Base-by-base conservation (phyloP, 306 rosid genomes). In the Cucurbita argyrosperma region DNA sequence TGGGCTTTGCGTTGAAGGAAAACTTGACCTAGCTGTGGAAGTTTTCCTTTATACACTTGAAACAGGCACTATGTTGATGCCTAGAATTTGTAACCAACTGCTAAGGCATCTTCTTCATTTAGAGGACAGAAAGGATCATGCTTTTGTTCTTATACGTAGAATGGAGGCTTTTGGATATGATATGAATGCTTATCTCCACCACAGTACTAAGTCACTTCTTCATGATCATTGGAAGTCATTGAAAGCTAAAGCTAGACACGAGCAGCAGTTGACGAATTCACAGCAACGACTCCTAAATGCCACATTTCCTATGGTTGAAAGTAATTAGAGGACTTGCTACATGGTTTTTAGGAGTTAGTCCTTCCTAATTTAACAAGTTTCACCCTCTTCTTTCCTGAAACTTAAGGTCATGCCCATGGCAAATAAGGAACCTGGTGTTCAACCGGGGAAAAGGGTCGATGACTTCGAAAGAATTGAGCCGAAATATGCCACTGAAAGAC, bases 1-100 rank as follows among this genome's bases (percentile, higher is more conserved):
- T 55, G 79, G 79, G 76, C 90, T 93, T 47, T 87, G 98, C 74
- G 40, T 3, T 26, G 71, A 57, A 76, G 66, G 77, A 60, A 80
- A 70, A 60, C 80, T 90, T 74, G 83, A 81, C 55, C 71, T 80
- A 21, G 98, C 97, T 18, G 55, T 78, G 43, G 62, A 80, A 45
- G 82, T 88, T 54, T 92, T 88, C 70, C 84, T 68, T 69, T 92
- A 90, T 74, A 45, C 89, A 16, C 58, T 88, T 69, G 96, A 86
- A 78, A 81, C 74, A 76, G 89, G 91, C 62, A 79, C 84, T 71
- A 7, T 10, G 70, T 80, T 91, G 83, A 26, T 42, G 62, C 77
- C 85, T 52, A 76, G 10, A 50, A 37, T 79, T 74, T 81, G 90
- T 72, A 70, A 80, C 65, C 69, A 4, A 43, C 85, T 92, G 72